Percentiles rank a stretch among this genome's conserved stretches.
Conservation (phyloP, 2,329 filamentous ascomycete genomes). For the Colletotrichum sp. region DNA sequence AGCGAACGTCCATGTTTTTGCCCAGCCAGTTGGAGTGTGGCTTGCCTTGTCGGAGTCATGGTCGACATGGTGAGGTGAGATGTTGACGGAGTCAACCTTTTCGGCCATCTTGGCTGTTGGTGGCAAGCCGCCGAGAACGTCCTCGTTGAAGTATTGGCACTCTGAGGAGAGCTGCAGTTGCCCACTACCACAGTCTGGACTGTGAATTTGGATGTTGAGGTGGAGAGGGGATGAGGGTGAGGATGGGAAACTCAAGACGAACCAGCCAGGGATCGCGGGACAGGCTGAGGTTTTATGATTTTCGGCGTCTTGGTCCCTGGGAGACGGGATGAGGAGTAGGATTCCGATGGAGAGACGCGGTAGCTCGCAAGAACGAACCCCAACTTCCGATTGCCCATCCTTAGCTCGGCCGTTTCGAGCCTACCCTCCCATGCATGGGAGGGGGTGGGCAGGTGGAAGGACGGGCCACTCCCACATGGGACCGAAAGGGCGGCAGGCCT, state of each 20-base stretch:
- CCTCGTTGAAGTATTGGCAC: not conserved
- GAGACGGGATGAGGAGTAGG: constrained; percentile 5
- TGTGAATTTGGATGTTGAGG: not conserved
- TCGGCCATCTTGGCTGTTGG: constrained; percentile 5
- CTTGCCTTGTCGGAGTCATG: constrained; percentile 19
- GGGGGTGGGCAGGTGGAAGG: not conserved
- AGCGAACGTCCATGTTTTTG: not conserved
- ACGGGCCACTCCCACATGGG: constrained; percentile 8
- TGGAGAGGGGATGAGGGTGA: constrained; percentile 10
- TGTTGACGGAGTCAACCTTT: constrained; percentile 19
- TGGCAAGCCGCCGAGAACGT: not conserved
- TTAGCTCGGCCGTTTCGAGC: not conserved
- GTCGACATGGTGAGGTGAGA: constrained; percentile 19
- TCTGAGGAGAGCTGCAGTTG: not conserved
- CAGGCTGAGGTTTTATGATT: constrained; percentile 22
- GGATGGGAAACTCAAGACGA: constrained; percentile 15
- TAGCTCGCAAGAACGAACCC: not conserved
- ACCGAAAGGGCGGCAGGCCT: constrained; percentile 17
- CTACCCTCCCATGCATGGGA: constrained; percentile 1
- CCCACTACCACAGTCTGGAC: constrained; percentile 13
- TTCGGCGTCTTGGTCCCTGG: not conserved
- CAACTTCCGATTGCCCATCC: constrained; percentile 1
- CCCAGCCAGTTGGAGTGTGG: too few relatives aligned
- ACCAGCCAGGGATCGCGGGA: constrained; percentile 12
- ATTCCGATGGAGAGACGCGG: constrained; percentile 2